Conservation (phyloP, 2,329 filamentous ascomycete species). For the Calonectria montana region DNA sequence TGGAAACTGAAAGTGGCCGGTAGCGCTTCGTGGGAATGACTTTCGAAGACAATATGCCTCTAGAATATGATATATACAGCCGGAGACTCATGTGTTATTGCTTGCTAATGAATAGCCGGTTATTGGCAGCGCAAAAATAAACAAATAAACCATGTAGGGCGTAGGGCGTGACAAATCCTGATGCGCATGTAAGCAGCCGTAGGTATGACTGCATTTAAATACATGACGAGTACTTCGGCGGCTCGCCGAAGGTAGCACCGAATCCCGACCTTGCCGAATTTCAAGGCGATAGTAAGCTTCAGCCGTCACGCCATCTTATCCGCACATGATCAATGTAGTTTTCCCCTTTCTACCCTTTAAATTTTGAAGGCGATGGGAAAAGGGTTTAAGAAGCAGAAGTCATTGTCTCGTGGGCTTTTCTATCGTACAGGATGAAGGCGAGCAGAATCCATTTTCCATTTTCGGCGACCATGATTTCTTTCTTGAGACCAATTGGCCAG, state of each 20-base stretch:
- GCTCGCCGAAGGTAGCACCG: background rate
- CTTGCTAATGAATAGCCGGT: background rate
- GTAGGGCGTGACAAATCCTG: background rate
- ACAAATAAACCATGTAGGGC: background rate
- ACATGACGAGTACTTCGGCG: background rate
- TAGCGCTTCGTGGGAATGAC: background rate
- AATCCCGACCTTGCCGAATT: background rate
- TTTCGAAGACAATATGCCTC: background rate
- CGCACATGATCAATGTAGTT: background rate
- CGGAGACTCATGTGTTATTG: background rate
- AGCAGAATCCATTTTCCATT: too few relatives aligned
- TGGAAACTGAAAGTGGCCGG: too few relatives aligned
- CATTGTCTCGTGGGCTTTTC: too few relatives aligned
- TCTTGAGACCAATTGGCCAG: too few relatives aligned
- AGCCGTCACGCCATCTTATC: background rate
- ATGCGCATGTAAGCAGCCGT: background rate
- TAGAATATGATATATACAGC: background rate
- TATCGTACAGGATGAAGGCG: too few relatives aligned
- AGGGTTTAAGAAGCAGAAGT: too few relatives aligned
- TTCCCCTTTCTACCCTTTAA: background rate
- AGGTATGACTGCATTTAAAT: background rate
- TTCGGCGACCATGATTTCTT: too few relatives aligned
- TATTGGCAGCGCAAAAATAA: background rate
- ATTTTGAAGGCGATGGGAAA: background rate
- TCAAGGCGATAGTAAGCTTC: background rate